phyloP scores from a whole-genome alignment of 768 basidiomycete species.

The Pulveroboletus sp. region DNA sequence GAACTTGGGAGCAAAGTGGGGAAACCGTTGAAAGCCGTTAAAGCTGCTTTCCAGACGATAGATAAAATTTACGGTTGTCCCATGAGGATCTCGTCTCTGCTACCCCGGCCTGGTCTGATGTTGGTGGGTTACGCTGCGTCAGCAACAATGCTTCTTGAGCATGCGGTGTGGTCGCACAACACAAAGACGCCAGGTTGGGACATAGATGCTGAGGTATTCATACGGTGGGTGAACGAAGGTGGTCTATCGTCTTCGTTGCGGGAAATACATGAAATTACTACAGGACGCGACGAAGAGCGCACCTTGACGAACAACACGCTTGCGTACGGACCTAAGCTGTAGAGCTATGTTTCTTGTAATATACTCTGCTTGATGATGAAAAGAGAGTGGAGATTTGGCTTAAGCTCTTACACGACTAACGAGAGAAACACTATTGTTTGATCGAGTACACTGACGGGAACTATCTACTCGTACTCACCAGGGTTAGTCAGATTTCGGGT shows the following conservation, averaged over 20 bases:
- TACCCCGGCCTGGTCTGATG: constrained; percentile 55
- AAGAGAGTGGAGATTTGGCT: not conserved
- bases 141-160: constrained; percentile 58
- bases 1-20: constrained; percentile 28
- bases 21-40: constrained; percentile 32
- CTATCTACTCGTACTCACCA: too few relatives aligned
- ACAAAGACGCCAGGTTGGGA: constrained; percentile 28
- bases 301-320: constrained; percentile 14
- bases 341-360: not conserved
- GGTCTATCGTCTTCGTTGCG: constrained; percentile 27
- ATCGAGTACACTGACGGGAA: too few relatives aligned
- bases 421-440: too few relatives aligned
- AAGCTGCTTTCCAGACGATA: constrained; percentile 39
- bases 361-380: not conserved
- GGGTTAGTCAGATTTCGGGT: too few relatives aligned
- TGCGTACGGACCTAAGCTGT: constrained; percentile 19
- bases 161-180: constrained; percentile 55
- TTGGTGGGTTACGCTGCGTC: constrained; percentile 54
- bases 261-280: constrained; percentile 17
- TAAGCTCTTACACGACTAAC: not conserved
- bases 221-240: constrained; percentile 45
- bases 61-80: constrained; percentile 36
- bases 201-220: constrained; percentile 49
- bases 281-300: not conserved
- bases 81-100: constrained; percentile 35